Evolutionary conservation across 257 asterid species (phyloP), one percentile per base, ranked within the genome.

Genomic region (Leptodermis oblonga): DNA sequence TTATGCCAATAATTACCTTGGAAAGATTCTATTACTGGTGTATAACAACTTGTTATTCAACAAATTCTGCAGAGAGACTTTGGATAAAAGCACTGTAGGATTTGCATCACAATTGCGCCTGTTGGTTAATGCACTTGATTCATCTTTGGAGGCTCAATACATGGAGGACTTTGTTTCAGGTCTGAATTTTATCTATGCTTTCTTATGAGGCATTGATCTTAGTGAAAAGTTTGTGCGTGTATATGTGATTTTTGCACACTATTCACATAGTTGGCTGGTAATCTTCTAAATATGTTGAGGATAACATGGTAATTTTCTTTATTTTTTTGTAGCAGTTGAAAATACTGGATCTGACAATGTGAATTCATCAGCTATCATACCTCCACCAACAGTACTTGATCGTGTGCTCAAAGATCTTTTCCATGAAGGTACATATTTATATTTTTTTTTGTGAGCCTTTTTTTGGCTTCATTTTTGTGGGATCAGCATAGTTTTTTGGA

Each of bases 301-400:
- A 48, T 66, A 48, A 28, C 41, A 11, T 36, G 17, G 68, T 42
- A 13, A 61, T 42, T 41, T 17, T 48, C 41, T 59, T 11, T 23
- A 28, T 36, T 59, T 76, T 70, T 23, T 77, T 80, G 71, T 74
- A 45, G 75, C 82, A 76, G 88, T 82, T 79, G 86, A 82, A 74
- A 82, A 67, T 41, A 71, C 88, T 51, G 90, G 89, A 79, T 76
- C 94, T 51, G 93, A 89, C 62, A 80, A 77, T 68, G 52, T 83
- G 76, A 89, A 86, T 83, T 86, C 95, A 53, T 80, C 93, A 72
- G 90, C 87, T 52, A 87, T 89, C 69, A 76, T 87, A 69, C 97
- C 97, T 82, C 96, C 96, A 28, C 96, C 95, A 25, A 89, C 97
- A 39, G 96, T 92, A 80, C 97, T 92, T 82, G 96, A 87, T 69